Conservation (phyloP, 208 protist genomes). For the Phytomonas serpens region DNA sequence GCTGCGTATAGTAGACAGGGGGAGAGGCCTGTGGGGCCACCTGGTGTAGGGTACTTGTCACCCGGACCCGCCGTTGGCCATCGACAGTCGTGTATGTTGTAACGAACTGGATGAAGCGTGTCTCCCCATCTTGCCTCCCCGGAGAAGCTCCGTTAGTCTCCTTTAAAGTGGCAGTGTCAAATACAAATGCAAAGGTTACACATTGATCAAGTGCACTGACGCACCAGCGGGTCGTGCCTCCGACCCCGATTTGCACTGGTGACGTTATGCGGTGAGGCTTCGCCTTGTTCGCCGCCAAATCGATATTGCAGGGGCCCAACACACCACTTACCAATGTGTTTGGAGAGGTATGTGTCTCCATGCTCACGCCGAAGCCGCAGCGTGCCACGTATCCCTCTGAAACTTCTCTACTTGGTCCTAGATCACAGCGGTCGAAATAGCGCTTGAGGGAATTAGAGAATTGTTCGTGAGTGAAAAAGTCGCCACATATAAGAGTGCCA, state of each 20-base stretch:
- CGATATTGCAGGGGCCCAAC: conserved; percentile 58
- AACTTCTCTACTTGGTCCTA: conserved; percentile 14
- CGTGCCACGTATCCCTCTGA: conserved; percentile 18
- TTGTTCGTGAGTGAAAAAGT: conserved; percentile 88
- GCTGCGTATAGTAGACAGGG: conserved; percentile 38
- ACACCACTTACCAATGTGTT: conserved; percentile 65
- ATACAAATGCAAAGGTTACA: conserved; percentile 56
- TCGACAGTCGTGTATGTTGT: conserved; percentile 89
- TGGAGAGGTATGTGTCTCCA: conserved; percentile 65
- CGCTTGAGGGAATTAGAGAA: conserved; percentile 74
- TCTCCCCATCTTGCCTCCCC: conserved; percentile 12
- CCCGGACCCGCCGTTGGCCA: conserved; percentile 76
- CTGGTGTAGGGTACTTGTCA: conserved; percentile 78
- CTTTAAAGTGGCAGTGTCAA: conserved; percentile 67
- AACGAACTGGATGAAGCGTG: conserved; percentile 91
- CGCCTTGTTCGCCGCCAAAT: conserved; percentile 16
- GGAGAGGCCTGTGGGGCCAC: conserved; percentile 31
- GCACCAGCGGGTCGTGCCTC: conserved; percentile 54
- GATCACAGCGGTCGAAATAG: conserved; percentile 68
- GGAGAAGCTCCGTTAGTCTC: conserved; percentile 7
- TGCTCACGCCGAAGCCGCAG: conserved; percentile 55
- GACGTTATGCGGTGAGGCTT: conserved; percentile 14
- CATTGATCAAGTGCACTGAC: conserved; percentile 54
- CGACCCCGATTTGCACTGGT: conserved; percentile 48
- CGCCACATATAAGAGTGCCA: conserved; percentile 92